Base-by-base conservation (phyloP, 441 rosid species). In the Rhodomyrtus psidioides region DNA sequence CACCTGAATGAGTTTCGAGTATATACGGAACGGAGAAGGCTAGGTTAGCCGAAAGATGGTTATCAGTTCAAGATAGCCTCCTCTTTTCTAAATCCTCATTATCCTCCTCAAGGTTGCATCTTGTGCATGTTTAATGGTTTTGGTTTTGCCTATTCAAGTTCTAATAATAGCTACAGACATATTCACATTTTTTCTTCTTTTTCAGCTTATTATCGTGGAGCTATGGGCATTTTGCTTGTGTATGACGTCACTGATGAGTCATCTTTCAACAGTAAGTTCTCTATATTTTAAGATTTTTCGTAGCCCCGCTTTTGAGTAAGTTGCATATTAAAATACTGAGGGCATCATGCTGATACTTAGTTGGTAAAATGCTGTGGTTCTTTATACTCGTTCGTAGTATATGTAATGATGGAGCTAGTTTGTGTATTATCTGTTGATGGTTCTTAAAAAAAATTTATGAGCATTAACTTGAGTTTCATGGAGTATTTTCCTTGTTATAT, bases 131-230 rank as follows among this genome's bases (percentile, higher is more conserved):
- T 55, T 82, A 17, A 27, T 49, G 19, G 27, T 49, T 62, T n/a
- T 21, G 49, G 5, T 70, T 62, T 39, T 70, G n/a, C 5, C 79
- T 34, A 34, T 10, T 70, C 14, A 34, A 70, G 79, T 70, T 70
- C 26, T 65, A 62, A 30, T 65, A 62, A 30, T 30, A 65, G 49
- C 79, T 34, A 62, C 24, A 62, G 6, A 62, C 30, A 21, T 62
- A 62, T 79, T 83, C 30, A 39, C 86, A 74, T 76, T 86, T 76
- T n/a, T 54, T 83, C 74, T 85, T 60, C 9, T 57, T 53, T 57
- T 86, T 27, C 91, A 94, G 96, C 96, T 54, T 94, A 94, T 86
- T 93, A 93, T 84, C 93, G 95, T 84, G 96, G 96, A 88, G 96
- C 96, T 75, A 94, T 94, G 96, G 96, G 96, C 70, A 94, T 94